A percentile compares a stretch with the other conserved stretches of the same genome.
phyloP scores from a whole-genome alignment of 2,329 filamentous ascomycete genomes.

The Grosmannia huntii region DNA sequence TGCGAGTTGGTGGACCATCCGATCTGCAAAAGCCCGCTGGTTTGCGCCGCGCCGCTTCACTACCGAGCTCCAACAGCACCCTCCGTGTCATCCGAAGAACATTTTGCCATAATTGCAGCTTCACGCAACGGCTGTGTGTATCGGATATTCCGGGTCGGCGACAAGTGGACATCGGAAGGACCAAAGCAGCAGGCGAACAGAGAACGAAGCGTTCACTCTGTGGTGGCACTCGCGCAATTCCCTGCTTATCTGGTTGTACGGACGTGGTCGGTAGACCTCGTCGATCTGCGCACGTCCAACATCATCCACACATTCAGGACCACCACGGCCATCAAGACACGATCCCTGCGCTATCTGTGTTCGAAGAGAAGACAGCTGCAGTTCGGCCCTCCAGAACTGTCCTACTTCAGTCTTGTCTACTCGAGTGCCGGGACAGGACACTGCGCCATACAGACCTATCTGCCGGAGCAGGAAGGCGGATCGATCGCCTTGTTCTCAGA shows the following conservation, averaged over 20 bases:
- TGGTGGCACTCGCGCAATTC: slow-evolving; percentile 46
- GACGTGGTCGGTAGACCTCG: slow-evolving; percentile 41
- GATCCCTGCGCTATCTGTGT: slow-evolving; percentile 48
- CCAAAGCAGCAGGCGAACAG: slow-evolving; percentile 26
- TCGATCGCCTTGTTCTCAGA: slow-evolving; percentile 47
- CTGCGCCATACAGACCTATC: slow-evolving; percentile 52
- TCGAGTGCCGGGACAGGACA: slow-evolving; percentile 44
- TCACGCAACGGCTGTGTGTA: slow-evolving; percentile 39
- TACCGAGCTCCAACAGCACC: not conserved
- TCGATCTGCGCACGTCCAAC: slow-evolving; percentile 43
- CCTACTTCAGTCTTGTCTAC: slow-evolving; percentile 53
- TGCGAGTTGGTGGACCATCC: slow-evolving; percentile 28
- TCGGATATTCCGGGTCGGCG: slow-evolving; percentile 27
- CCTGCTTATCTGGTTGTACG: slow-evolving; percentile 49
- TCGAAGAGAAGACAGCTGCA: slow-evolving; percentile 36
- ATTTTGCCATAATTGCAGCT: slow-evolving; percentile 30
- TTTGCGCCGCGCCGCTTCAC: slow-evolving; percentile 32
- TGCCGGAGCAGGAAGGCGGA: slow-evolving; percentile 37
- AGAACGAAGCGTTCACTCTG: slow-evolving; percentile 36
- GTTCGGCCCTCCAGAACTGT: slow-evolving; percentile 43
- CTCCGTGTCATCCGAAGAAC: not conserved
- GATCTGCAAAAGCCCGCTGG: slow-evolving; percentile 40
- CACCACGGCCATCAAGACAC: slow-evolving; percentile 38
- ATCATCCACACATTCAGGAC: slow-evolving; percentile 51
- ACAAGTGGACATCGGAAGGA: slow-evolving; percentile 37